Percentiles rank a stretch among this genome's conserved stretches.
Evolutionary conservation across 108 stramenopile species (phyloP).

Genomic region (Skeletonema tropicum): DNA sequence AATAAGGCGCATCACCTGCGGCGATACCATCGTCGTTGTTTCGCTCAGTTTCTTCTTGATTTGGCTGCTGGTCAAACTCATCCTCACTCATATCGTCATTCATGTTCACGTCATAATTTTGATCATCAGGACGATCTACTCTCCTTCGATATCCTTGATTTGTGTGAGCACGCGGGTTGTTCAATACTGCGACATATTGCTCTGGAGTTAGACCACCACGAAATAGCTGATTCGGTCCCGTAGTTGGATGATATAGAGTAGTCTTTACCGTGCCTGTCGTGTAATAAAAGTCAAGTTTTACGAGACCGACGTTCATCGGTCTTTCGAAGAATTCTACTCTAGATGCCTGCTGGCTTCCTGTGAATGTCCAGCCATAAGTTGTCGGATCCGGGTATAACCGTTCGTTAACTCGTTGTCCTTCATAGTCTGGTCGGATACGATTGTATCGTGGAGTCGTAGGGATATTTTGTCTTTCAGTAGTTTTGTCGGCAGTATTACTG

Average conservation of each 20-base stretch:
- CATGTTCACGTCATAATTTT: neutral
- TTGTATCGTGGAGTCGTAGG: conserved; percentile 41
- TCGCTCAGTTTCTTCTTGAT: neutral
- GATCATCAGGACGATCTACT: conserved; percentile 16
- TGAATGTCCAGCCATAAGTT: conserved; percentile 65
- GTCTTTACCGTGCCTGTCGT: conserved; percentile 64
- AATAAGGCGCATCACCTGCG: conserved; percentile 13
- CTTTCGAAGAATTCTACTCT: conserved; percentile 66
- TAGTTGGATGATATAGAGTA: conserved; percentile 55
- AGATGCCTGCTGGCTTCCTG: conserved; percentile 42
- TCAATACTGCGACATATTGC: conserved; percentile 28
- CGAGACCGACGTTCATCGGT: conserved; percentile 28
- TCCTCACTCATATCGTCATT: conserved; percentile 8
- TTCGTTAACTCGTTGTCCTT: conserved; percentile 31
- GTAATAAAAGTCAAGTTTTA: conserved; percentile 67
- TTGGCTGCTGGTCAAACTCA: conserved; percentile 30
- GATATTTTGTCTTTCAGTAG: too few relatives aligned
- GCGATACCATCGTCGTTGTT: neutral
- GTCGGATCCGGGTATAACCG: conserved; percentile 60
- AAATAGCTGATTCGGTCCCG: conserved; percentile 52
- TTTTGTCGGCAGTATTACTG: neutral
- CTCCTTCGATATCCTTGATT: conserved; percentile 27
- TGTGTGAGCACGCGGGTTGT: conserved; percentile 41
- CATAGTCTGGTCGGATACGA: conserved; percentile 43
- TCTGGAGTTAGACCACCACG: conserved; percentile 22